phyloP scores from a whole-genome alignment of 805 yeast species.

The Candida cerambycidarum region DNA sequence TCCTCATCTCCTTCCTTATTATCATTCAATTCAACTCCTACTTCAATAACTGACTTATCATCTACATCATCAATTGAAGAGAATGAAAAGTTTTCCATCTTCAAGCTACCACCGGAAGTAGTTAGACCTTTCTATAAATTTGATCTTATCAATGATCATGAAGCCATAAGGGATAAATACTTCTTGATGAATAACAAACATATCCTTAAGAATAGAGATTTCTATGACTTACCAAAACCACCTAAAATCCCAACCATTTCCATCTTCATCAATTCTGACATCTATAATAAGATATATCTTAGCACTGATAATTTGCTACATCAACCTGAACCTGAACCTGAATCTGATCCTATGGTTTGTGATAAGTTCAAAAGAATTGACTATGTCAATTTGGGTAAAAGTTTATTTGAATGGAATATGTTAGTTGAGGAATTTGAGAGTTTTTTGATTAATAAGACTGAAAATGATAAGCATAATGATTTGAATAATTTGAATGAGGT shows the following conservation, averaged over 20 bases:
- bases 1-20: conserved; percentile 40
- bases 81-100: conserved; percentile 21
- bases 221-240: conserved; percentile 18
- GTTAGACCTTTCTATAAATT: conserved; percentile 47
- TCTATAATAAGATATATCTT: conserved; percentile 29
- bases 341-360: neutral
- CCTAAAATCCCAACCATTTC: conserved; percentile 32
- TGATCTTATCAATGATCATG: conserved; percentile 45
- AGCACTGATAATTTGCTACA: conserved; percentile 27
- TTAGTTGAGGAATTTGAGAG: conserved; percentile 48
- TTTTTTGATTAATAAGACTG: conserved; percentile 34
- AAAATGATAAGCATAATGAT: conserved; percentile 22
- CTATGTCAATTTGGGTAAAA: conserved; percentile 41
- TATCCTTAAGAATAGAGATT: conserved; percentile 4
- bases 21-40: conserved; percentile 37
- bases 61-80: conserved; percentile 16
- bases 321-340: conserved; percentile 4
- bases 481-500: conserved; percentile 23
- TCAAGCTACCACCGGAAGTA: conserved; percentile 44
- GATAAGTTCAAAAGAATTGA: conserved; percentile 16
- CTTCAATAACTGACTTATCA: conserved; percentile 36
- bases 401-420: conserved; percentile 52
- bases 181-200: conserved; percentile 20
- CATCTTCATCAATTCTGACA: conserved; percentile 32
- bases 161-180: conserved; percentile 34